Conservation (phyloP, 2,329 filamentous ascomycete genomes). For the Clonostachys sp. region DNA sequence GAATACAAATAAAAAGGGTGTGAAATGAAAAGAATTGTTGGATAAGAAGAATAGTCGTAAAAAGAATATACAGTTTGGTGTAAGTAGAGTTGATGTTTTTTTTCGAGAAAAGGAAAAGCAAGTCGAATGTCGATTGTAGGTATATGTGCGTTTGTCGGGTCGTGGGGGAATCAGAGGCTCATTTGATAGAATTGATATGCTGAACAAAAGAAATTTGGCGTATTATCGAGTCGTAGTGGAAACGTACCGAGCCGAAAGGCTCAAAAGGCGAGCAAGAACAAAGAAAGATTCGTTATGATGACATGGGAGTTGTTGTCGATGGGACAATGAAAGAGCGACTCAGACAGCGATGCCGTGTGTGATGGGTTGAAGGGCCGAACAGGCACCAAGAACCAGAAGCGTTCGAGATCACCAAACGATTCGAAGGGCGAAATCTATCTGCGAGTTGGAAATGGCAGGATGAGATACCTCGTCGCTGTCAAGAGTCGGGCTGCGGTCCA, state of each 20-base stretch:
- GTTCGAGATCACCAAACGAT: neutral
- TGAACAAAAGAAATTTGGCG: constrained; percentile 26
- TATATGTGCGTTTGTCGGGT: constrained; percentile 5
- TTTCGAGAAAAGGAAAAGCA: neutral
- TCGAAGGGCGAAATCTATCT: neutral
- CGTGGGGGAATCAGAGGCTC: constrained; percentile 33
- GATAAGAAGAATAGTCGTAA: neutral
- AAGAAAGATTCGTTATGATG: constrained; percentile 35
- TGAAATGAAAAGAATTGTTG: constrained; percentile 1
- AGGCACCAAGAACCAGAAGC: neutral
- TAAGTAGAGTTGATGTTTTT: neutral
- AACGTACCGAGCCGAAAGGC: constrained; percentile 21
- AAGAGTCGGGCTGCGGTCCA: neutral
- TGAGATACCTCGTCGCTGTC: neutral
- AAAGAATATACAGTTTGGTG: neutral
- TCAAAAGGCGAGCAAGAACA: constrained; percentile 20
- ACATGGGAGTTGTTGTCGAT: constrained; percentile 24
- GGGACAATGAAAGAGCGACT: constrained; percentile 16
- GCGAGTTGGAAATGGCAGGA: neutral
- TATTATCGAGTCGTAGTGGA: constrained; percentile 22
- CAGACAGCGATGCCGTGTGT: constrained; percentile 4
- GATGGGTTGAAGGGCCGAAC: constrained; percentile 5
- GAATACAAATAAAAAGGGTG: neutral
- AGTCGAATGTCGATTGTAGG: neutral
- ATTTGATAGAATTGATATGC: constrained; percentile 24